These are phyloP conservation scores for Biscutella auriculata DNA, from an alignment of 441 rosid species.

Conservation along the genomic window DNA sequence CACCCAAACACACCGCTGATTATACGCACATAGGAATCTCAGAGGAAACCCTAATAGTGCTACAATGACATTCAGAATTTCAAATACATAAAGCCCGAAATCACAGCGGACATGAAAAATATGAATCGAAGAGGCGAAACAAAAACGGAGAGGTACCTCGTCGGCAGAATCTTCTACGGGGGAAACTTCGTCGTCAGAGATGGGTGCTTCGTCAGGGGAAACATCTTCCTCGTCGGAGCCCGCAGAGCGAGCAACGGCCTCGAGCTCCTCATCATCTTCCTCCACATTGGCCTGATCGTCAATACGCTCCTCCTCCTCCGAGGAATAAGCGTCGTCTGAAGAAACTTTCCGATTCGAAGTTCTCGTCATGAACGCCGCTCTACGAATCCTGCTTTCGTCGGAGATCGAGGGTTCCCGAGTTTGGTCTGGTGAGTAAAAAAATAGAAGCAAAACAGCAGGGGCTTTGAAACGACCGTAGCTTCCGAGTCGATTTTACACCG, in stretches of 20 bases:
- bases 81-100: neutral
- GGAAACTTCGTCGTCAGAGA: conserved; percentile 10
- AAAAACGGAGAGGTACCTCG: conserved; percentile 21
- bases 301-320: conserved; percentile 33
- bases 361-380: conserved; percentile 41
- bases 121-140: neutral
- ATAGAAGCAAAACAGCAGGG: neutral
- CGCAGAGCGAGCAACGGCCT: conserved; percentile 90
- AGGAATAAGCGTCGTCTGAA: conserved; percentile 46
- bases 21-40: neutral
- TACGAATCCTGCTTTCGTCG: neutral
- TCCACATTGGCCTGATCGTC: conserved; percentile 65
- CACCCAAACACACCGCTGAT: neutral
- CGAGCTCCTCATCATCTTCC: conserved; percentile 81
- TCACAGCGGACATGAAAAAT: neutral
- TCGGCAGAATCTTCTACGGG: conserved; percentile 32
- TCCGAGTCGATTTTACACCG: conserved; percentile 19
- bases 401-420: conserved; percentile 32
- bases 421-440: neutral
- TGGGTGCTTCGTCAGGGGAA: conserved; percentile 26
- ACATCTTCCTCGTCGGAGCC: conserved; percentile 32
- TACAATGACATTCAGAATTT: neutral
- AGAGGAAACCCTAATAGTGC: neutral
- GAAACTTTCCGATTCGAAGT: conserved; percentile 45
- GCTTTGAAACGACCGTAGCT: conserved; percentile 12